phyloP scores from a whole-genome alignment of 2,329 filamentous ascomycete genomes.

The Paecilomyces niveus region DNA sequence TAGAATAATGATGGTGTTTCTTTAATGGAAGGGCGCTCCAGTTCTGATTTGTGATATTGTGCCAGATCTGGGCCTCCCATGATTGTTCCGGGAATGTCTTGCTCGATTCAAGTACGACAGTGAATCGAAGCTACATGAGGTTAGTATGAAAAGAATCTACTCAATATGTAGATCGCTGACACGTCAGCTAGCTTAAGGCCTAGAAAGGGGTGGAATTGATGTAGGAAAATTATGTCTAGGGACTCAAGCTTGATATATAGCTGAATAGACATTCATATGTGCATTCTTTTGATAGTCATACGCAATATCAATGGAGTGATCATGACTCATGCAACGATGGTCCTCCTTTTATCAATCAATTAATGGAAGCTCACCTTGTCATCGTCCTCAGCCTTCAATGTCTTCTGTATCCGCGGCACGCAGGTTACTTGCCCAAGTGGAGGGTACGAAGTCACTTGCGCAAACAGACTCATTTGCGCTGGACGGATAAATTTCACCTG shows the following conservation, averaged over 20 bases:
- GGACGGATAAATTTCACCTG: conserved; percentile 28
- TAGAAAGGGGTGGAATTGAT: no score
- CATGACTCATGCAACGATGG: no score
- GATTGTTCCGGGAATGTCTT: conserved; percentile 45
- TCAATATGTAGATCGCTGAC: no score
- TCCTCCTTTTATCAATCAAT: not conserved
- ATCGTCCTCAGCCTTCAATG: conserved; percentile 8
- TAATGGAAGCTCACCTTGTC: conserved; percentile 17
- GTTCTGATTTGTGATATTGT: conserved; percentile 53
- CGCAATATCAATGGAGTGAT: no score
- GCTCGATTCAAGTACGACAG: conserved; percentile 62
- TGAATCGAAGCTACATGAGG: conserved; percentile 49
- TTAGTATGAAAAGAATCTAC: conserved; percentile 7
- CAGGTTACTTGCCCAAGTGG: conserved; percentile 69
- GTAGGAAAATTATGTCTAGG: no score
- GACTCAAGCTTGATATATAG: no score
- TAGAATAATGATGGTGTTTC: conserved; percentile 17
- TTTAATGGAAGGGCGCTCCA: conserved; percentile 55
- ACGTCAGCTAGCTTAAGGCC: no score
- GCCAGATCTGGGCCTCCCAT: conserved; percentile 74
- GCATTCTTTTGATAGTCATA: no score
- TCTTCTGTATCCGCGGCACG: conserved; percentile 36
- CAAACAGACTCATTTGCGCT: conserved; percentile 44
- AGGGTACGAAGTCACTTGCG: conserved; percentile 57
- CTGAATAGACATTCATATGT: no score